Base-by-base conservation (phyloP, 2,329 filamentous ascomycete genomes). In the Xylaria polymorpha region DNA sequence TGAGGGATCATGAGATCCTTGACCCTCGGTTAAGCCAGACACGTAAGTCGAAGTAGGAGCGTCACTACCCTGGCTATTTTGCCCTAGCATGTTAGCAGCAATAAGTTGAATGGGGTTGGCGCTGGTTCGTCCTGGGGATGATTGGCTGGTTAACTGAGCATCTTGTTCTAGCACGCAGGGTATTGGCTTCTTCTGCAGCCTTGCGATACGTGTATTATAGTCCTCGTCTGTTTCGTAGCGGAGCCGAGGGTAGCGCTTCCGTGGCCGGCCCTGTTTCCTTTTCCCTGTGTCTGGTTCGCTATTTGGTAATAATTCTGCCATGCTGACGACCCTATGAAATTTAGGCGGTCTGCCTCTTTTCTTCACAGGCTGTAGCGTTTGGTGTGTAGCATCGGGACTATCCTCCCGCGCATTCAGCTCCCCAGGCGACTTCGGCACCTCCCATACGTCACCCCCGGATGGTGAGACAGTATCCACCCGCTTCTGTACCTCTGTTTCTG, bases 291-390 rank as follows among this genome's bases (percentile, higher is more conserved):
- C 8, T n/a, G 57, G 25, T 12, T 35, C n/a, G 9, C 8, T 14
- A 25, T 53, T 25, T 4, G 32, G 43, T n/a, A 39, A 15, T 15
- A 14, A 20, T 18, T 46, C 29, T 55, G 25, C 14, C 10, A 51
- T 46, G 9, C 44, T 37, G 4, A 20, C 15, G 8, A 32, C 29
- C 22, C 15, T 51, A 51, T 48, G 22, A 8, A 41, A 6, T 61
- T 60, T 61, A 20, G 57, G 59, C 9, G 57, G 51, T 20, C 69
- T 67, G 44, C 60, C 67, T 59, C 61, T 68, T 51, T 59, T 70
- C 44, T 61, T 72, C 35, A 8, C 8, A 46, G 20, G 44, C 8
- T 37, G 69, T 35, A 15, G 14, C 18, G 9, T 48, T 55, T 58
- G 41, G 25, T 41, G 20, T 20, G 41, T 39, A 44, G 41, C n/a